These are phyloP conservation scores for Coniferiporia sulphurascens DNA, from an alignment of 1,284 basidiomycete genomes.

Conservation along the genomic window DNA sequence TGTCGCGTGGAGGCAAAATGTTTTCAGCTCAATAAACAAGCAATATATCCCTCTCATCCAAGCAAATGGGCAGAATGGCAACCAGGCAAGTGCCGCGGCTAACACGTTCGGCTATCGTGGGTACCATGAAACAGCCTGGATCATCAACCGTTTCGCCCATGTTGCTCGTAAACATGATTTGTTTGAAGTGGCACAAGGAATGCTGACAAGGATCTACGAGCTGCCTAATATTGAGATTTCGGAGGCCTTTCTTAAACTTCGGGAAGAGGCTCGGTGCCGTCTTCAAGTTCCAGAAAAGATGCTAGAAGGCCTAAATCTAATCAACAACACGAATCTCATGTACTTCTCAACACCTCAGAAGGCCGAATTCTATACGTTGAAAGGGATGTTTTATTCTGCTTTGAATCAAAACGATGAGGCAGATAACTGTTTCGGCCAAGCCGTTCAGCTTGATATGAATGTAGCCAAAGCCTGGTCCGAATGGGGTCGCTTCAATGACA, in stretches of 20 bases:
- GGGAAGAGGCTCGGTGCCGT: conserved; percentile 99
- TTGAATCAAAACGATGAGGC: conserved; percentile 89
- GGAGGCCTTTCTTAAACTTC: conserved; percentile 97
- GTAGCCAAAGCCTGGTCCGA: conserved; percentile 98
- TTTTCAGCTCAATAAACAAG: conserved; percentile 80
- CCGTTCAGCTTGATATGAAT: conserved; percentile 93
- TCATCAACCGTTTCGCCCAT: conserved; percentile 99
- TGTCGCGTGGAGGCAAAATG: conserved; percentile 95
- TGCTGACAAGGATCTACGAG: conserved; percentile 97
- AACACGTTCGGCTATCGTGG: conserved; percentile 95
- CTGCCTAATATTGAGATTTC: conserved; percentile 99
- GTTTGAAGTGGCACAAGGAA: conserved; percentile 92
- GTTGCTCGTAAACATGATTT: conserved; percentile 97
- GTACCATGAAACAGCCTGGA: conserved; percentile 99
- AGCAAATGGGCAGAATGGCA: conserved; percentile 43
- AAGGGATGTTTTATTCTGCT: conserved; percentile 97
- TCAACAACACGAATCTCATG: conserved; percentile 99
- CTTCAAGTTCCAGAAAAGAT: conserved; percentile 95
- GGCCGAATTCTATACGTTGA: conserved; percentile 98
- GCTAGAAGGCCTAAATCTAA: conserved; percentile 92
- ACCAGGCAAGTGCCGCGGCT: conserved; percentile 50
- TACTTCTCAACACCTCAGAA: conserved; percentile 96
- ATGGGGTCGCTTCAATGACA: conserved; percentile 95
- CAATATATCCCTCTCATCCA: conserved; percentile 90
- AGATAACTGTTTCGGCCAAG: conserved; percentile 88